Evolutionary conservation across 192 early-diverging fungal species (phyloP), one percentile per base, ranked within the genome.

Genomic region (Umbelopsis ramanniana): DNA sequence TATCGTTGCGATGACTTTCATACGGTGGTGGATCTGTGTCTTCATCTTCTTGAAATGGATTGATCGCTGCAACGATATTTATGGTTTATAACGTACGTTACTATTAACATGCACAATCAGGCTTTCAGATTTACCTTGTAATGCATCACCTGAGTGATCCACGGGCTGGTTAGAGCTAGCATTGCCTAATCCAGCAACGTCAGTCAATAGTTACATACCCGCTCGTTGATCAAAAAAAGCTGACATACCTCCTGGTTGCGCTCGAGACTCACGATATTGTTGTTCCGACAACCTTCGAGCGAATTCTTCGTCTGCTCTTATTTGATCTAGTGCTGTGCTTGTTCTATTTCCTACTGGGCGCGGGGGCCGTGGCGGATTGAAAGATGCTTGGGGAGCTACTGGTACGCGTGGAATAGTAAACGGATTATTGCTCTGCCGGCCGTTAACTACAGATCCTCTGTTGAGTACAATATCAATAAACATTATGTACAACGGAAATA

Each of bases 261-360:
- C 10, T 11, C 21, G 53, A 7, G 21, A 35, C 12, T 63, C 57
- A 29, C n/a, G 26, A 37, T 63, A 63, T 37, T 63, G 57, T 37
- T 63, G 29, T 6, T 37, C 33, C 4, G 57, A 29, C 6, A 63
- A 11, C 57, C 57, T 29, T 7, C 57, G 57, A 7, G 57, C 57
- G 33, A 35, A 63, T 14, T 63, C 57, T 63, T 63, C 57, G 35
- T 63, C 57, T 2, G 57, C 57, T 35, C 33, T 22, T 37, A 63
- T 29, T 17, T 63, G 57, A 8, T 63, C 26, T 6, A 6, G 14
- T 63, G 57, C 33, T 17, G 26, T 19, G 26, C 26, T 35, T 8
- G 57, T 37, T 3, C 57, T 63, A 63, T 63, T 63, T 4, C 24
- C 23, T 43, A 43, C 40, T 50, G 48, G n/a, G 7, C 19, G 33